Evolutionary conservation across 2,329 filamentous ascomycete genomes (phyloP).

Genomic region (Hypoxylon sp.): DNA sequence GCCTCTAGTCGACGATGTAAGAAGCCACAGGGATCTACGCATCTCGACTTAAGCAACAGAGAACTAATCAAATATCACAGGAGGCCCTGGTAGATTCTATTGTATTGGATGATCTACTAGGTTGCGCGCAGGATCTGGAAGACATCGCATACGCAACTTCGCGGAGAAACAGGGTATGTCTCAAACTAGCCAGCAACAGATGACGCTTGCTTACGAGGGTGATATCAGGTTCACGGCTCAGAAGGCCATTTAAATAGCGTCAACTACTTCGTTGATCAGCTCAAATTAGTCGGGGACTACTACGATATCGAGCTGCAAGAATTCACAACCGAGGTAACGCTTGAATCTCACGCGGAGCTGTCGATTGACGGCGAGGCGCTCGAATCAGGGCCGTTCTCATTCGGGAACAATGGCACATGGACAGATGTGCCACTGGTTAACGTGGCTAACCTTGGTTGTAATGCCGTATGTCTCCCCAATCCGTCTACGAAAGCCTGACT

Average conservation of each 20-base stretch:
- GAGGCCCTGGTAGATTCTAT: constrained; percentile 41
- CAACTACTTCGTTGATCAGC: constrained; percentile 47
- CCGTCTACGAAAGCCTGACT: not conserved
- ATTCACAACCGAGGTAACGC: constrained; percentile 41
- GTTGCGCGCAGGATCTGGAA: constrained; percentile 44
- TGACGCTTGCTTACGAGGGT: constrained; percentile 6
- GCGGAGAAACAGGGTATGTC: constrained; percentile 43
- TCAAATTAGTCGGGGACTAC: constrained; percentile 47
- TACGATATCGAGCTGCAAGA: constrained; percentile 46
- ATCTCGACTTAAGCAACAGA: not conserved
- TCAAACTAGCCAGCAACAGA: constrained; percentile 7
- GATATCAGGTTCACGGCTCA: constrained; percentile 44
- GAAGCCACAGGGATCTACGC: not conserved
- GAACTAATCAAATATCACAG: constrained; percentile 33
- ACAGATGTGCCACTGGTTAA: constrained; percentile 52
- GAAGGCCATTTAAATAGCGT: constrained; percentile 48
- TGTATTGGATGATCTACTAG: constrained; percentile 40
- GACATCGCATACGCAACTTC: constrained; percentile 45
- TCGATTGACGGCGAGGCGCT: constrained; percentile 36
- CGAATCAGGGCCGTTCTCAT: constrained; percentile 50
- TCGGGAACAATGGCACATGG: constrained; percentile 47
- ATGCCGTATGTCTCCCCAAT: constrained; percentile 38
- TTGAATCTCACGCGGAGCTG: constrained; percentile 35
- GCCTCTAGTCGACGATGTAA: constrained; percentile 42
- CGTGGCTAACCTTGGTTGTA: constrained; percentile 60